Evolutionary conservation across 1,139 yeast genomes (phyloP), one percentile per base, ranked within the genome.

Genomic region (Fermentozyma sake): DNA sequence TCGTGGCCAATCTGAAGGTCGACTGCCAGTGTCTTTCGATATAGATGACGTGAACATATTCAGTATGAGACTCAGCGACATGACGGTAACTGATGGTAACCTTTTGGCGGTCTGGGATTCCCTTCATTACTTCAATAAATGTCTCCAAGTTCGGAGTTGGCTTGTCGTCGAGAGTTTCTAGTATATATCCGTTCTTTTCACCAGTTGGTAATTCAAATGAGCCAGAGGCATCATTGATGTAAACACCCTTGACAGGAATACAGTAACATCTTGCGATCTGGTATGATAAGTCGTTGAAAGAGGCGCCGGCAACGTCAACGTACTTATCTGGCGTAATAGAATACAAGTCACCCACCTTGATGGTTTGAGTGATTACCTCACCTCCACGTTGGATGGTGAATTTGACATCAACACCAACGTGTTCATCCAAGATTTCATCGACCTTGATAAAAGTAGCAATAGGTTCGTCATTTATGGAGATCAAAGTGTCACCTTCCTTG

Each of bases 11-110:
- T 44, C 81, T 71, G 53, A 87, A 81, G 15, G 79, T 67, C 7
- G 79, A 70, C 34, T 72, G 68, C 95, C 95, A 87, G 55, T 85
- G 95, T 44, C 96, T 76, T 47, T 86, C 95, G 31, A 87, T 69
- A 43, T 74, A 77, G 11, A 76, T 62, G 7, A 82, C 72, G 14
- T 77, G 71, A 27, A 79, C 73, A 27, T 74, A 62, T 27, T 80
- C 82, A 2, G 85, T 72, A 50, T 86, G 95, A 42, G 83, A 68
- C 47, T 87, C 96, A 3, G 86, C 71, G 20, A 86, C 72, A 53
- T 85, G 93, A 41, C 91, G 79, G 55, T 76, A 84, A 31, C 78
- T 62, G 15, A 84, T 71, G 3, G 89, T 67, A 4, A 87, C 82
- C 44, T 83, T 75, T 31, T 79, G 69, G 29, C 77, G 68, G 50